Conservation (phyloP, 768 basidiomycete species). For the Amanita pallidorosea region DNA sequence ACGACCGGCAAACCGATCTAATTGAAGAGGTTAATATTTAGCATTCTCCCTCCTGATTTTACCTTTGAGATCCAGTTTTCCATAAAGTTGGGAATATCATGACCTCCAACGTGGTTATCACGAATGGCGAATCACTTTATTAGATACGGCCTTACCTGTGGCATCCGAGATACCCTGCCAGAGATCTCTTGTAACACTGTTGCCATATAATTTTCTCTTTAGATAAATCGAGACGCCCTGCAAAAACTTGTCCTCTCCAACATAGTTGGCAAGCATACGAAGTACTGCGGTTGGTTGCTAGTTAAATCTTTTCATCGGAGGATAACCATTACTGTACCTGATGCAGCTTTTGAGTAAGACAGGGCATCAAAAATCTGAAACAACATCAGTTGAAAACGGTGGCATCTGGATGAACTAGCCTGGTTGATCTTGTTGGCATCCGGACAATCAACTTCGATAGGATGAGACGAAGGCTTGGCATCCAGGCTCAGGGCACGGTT, state of each 20-base stretch:
- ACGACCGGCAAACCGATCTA: constrained; percentile 80
- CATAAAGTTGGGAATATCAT: constrained; percentile 75
- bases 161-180: constrained; percentile 79
- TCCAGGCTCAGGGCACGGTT: constrained; percentile 74
- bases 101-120: constrained; percentile 19
- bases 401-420: constrained; percentile 19
- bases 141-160: constrained; percentile 29
- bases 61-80: constrained; percentile 86
- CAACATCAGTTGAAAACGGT: not conserved
- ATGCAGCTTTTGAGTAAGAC: constrained; percentile 79
- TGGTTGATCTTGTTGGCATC: constrained; percentile 81
- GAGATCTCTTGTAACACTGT: constrained; percentile 76
- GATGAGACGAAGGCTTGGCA: constrained; percentile 79
- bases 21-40: constrained; percentile 21
- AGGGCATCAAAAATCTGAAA: constrained; percentile 81
- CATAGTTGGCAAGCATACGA: constrained; percentile 83
- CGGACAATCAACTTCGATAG: constrained; percentile 85
- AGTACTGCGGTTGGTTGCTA: constrained; percentile 42
- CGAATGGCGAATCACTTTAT: not conserved
- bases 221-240: constrained; percentile 87
- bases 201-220: constrained; percentile 77
- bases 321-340: constrained; percentile 31
- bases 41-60: not conserved
- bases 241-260: constrained; percentile 83
- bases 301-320: not conserved